Evolutionary conservation across 2,329 filamentous ascomycete species (phyloP).

Genomic region (Boeremia lycopersici): DNA sequence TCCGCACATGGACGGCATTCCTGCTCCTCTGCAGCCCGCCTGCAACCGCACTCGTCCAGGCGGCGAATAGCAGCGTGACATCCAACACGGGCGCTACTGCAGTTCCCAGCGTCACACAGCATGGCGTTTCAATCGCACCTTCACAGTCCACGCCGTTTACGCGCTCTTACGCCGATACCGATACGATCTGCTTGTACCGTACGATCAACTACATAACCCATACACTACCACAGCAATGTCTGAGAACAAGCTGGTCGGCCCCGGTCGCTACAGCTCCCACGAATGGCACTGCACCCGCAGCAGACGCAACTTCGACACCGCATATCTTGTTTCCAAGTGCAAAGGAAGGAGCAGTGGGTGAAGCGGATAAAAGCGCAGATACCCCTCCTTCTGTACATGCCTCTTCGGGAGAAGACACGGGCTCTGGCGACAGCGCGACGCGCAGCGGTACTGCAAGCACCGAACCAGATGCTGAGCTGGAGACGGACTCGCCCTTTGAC

Average conservation of each 20-base stretch:
- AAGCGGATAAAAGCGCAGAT: constrained; percentile 9
- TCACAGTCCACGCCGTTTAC: constrained; percentile 17
- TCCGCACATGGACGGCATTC: constrained; percentile 45
- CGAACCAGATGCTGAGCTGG: constrained; percentile 57
- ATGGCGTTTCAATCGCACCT: constrained; percentile 19
- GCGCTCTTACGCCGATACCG: constrained; percentile 33
- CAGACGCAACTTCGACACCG: constrained; percentile 16
- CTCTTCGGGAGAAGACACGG: constrained; percentile 15
- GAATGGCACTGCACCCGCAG: constrained; percentile 19
- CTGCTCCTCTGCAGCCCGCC: constrained; percentile 43
- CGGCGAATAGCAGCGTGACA: constrained; percentile 42
- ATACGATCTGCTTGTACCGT: constrained; percentile 57
- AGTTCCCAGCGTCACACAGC: constrained; percentile 30
- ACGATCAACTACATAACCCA: constrained; percentile 86
- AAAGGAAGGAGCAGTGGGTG: constrained; percentile 15
- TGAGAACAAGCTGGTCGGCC: constrained; percentile 64
- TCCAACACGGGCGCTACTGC: constrained; percentile 31
- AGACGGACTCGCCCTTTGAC: constrained; percentile 70
- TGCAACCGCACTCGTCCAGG: constrained; percentile 32
- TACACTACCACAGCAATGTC: constrained; percentile 75
- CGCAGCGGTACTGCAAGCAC: constrained; percentile 20
- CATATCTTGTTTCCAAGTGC: constrained; percentile 8
- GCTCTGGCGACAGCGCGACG: constrained; percentile 7
- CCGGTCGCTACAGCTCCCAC: constrained; percentile 23
- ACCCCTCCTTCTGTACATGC: neutral